Base-by-base conservation (phyloP, 164 flowering plant species). In the Taxillus chinensis region DNA sequence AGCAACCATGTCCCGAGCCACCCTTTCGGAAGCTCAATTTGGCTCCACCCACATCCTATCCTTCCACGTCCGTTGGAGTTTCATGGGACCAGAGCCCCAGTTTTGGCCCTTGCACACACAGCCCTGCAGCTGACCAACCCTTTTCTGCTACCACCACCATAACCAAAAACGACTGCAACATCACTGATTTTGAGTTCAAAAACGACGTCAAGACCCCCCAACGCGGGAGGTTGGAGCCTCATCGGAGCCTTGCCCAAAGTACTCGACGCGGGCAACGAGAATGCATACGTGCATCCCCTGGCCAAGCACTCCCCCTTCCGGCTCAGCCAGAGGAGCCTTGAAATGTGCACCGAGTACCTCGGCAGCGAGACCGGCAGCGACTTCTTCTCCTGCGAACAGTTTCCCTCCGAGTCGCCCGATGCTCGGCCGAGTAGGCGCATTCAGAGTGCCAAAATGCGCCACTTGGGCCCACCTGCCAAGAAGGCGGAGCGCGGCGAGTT, bases 311-410 rank as follows among this genome's bases (percentile, higher is more conserved):
- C 82, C 5, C 27, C 75, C 7, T 71, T 77, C 3, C 53, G 40
- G 50, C 78, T 89, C 4, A 80, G 79, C 59, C 64, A 69, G n/a
- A 77, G 73, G 60, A 84, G 92, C 79, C 68, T 89, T 54, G 78
- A 82, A 63, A 75, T 89, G 82, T 89, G 96, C 77, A 89, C 96
- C 0, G 92, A 89, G 74, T 76, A 75, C 61, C 68, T 86, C 55
- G 89, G 92, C 5, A 75, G 80, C 52, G 96, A 89, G 64, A 86
- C 89, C 0, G 96, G 96, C 8, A 76, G 73, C 59, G 68, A 57
- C 41, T 63, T 53, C 8, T 55, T 69, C 17, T 59, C 39, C 65
- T 27, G 27, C 27, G 68, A 62, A 45, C 78, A 71, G 13, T 63
- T 8, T 52, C 37, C 51, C 40, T 60, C 16, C 68, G 27, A 27